Percentiles rank a stretch among this genome's conserved stretches.
Conservation (phyloP, 768 basidiomycete species). For the Amanita fuliginea region DNA sequence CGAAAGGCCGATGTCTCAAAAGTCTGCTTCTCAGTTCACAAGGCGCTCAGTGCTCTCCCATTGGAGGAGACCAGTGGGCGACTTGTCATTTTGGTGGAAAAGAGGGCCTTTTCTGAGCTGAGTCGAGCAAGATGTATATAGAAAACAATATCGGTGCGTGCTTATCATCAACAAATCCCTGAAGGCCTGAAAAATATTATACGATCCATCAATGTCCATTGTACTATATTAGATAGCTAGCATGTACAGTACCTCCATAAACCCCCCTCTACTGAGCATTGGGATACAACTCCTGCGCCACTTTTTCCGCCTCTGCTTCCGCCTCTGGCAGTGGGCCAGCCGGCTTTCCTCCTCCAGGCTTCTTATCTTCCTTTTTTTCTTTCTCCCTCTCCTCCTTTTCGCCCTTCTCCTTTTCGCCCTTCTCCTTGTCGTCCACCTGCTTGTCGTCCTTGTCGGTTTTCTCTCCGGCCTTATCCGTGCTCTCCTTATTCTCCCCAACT, state of each 20-base stretch:
- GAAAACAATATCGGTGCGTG: too few relatives aligned
- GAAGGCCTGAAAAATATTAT: too few relatives aligned
- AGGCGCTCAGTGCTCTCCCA: too few relatives aligned
- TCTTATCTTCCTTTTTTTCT: not conserved
- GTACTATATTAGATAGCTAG: constrained; percentile 2
- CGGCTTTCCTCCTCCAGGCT: constrained; percentile 8
- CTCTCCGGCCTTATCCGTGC: constrained; percentile 6
- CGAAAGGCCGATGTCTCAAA: too few relatives aligned
- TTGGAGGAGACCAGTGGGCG: too few relatives aligned
- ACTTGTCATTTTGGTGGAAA: too few relatives aligned
- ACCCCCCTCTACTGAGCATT: constrained; percentile 15
- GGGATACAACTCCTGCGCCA: constrained; percentile 44
- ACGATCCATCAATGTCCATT: not conserved
- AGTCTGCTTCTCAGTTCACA: too few relatives aligned
- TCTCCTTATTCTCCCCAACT: not conserved
- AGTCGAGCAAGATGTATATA: too few relatives aligned
- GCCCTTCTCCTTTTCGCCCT: not conserved
- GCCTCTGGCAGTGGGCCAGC: constrained; percentile 38
- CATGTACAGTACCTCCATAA: not conserved
- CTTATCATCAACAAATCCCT: too few relatives aligned
- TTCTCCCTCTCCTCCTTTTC: constrained; percentile 2
- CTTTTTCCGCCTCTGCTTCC: constrained; percentile 40
- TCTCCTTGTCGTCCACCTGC: not conserved
- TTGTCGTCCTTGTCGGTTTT: constrained; percentile 5
- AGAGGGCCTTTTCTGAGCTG: too few relatives aligned